A percentile compares a stretch with the other conserved stretches of the same genome.
phyloP scores from a whole-genome alignment of 2,329 filamentous ascomycete genomes.

The Nothopassalora personata region DNA sequence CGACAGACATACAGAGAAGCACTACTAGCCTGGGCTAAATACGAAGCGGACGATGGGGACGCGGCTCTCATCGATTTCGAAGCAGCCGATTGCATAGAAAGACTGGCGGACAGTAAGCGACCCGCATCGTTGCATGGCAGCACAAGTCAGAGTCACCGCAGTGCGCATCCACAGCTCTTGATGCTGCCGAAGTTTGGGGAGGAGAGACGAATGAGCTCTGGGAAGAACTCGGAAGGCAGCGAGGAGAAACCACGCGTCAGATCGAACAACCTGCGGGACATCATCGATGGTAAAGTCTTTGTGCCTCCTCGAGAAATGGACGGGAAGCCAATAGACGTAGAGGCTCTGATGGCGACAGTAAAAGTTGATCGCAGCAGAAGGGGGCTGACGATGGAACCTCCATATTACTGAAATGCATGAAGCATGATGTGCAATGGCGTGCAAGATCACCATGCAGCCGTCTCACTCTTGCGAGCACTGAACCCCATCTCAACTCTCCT shows the following conservation, averaged over 20 bases:
- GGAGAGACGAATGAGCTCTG: slow-evolving; percentile 18
- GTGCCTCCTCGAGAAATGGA: slow-evolving; percentile 5
- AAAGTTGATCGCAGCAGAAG: background rate
- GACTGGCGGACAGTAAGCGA: slow-evolving; percentile 18
- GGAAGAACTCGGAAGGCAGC: slow-evolving; percentile 13
- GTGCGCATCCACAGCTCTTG: slow-evolving; percentile 19
- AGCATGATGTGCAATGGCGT: background rate
- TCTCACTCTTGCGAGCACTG: background rate
- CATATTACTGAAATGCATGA: background rate
- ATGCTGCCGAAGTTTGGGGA: slow-evolving; percentile 20
- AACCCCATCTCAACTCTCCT: background rate
- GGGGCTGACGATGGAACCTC: background rate
- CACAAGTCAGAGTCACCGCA: slow-evolving; percentile 18
- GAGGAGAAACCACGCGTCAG: slow-evolving; percentile 11
- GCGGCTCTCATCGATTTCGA: slow-evolving; percentile 24
- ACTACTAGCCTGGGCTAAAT: slow-evolving; percentile 68
- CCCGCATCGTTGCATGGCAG: slow-evolving; percentile 19
- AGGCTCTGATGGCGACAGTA: slow-evolving; percentile 6
- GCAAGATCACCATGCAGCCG: background rate
- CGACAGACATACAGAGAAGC: slow-evolving; percentile 82
- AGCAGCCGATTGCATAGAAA: slow-evolving; percentile 20
- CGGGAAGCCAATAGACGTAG: slow-evolving; percentile 7
- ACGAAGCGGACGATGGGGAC: slow-evolving; percentile 30
- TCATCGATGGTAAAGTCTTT: slow-evolving; percentile 17
- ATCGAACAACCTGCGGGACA: slow-evolving; percentile 20